Evolutionary conservation across 345 rosid species (phyloP).

Genomic region (Citrus unshiu): DNA sequence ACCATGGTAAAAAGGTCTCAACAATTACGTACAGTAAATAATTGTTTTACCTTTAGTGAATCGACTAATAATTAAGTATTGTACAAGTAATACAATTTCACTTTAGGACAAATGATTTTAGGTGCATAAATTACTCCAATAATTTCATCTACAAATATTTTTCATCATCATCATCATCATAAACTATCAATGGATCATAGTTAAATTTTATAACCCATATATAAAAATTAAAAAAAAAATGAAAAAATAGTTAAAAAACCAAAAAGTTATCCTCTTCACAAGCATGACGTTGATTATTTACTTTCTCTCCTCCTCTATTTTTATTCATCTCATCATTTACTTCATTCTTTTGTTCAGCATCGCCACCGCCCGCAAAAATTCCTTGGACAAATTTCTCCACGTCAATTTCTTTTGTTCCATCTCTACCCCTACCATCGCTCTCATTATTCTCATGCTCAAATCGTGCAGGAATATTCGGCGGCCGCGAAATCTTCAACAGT

Average conservation of each 20-base stretch:
- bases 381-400: conserved; percentile 65
- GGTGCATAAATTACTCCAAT: no score
- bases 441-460: not conserved
- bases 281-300: conserved; percentile 7
- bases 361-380: conserved; percentile 25
- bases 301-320: not conserved
- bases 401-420: conserved; percentile 30
- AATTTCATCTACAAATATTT: no score
- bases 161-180: no score
- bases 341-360: not conserved
- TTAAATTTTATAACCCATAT: no score
- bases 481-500: conserved; percentile 44
- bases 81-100: no score
- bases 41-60: no score
- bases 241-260: conserved; percentile 27
- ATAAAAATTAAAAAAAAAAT: no score
- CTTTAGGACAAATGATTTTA: no score
- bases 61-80: no score
- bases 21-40: no score
- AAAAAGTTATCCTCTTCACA: conserved; percentile 17
- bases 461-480: conserved; percentile 62
- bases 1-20: no score
- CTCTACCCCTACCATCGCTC: conserved; percentile 14
- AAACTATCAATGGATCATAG: no score
- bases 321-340: not conserved